phyloP scores from a whole-genome alignment of 2,329 filamentous ascomycete species.

The Fusarium sp. region DNA sequence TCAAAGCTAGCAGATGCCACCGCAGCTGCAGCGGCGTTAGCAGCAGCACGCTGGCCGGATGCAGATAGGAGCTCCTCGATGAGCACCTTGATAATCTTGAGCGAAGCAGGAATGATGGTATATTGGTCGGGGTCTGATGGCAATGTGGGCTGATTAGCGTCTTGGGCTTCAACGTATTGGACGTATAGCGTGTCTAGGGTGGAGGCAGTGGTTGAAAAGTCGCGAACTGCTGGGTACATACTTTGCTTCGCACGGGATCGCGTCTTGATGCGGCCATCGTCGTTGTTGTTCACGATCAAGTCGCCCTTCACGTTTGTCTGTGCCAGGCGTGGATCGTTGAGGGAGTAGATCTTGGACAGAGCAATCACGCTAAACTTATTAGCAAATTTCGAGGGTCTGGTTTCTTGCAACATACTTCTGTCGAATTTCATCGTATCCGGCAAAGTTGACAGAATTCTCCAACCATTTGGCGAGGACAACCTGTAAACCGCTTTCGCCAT shows the following conservation, averaged over 20 bases:
- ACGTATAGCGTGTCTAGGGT: conserved; percentile 36
- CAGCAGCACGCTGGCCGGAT: conserved; percentile 70
- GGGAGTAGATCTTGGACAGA: conserved; percentile 87
- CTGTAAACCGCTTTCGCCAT: conserved; percentile 82
- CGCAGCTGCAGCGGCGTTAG: conserved; percentile 71
- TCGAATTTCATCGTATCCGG: conserved; percentile 96
- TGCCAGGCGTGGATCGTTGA: conserved; percentile 82
- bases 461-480: conserved; percentile 95
- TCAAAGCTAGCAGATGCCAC: conserved; percentile 68
- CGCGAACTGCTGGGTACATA: conserved; percentile 54
- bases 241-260: conserved; percentile 87
- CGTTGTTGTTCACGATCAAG: conserved; percentile 79
- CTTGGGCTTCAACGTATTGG: conserved; percentile 31
- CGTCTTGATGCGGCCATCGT: conserved; percentile 86
- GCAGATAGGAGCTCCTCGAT: conserved; percentile 91
- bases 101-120: conserved; percentile 84
- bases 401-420: conserved; percentile 76
- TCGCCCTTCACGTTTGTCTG: conserved; percentile 92
- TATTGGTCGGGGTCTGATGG: conserved; percentile 83
- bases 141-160: conserved; percentile 44
- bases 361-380: conserved; percentile 78
- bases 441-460: conserved; percentile 95
- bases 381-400: conserved; percentile 35
- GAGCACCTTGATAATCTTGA: conserved; percentile 97
- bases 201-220: conserved; percentile 32